Percentiles rank a stretch among this genome's conserved stretches.
These are phyloP conservation scores for Cenchrus americanus DNA, from an alignment of 176 grass and related monocot species.

Conservation along the genomic window DNA sequence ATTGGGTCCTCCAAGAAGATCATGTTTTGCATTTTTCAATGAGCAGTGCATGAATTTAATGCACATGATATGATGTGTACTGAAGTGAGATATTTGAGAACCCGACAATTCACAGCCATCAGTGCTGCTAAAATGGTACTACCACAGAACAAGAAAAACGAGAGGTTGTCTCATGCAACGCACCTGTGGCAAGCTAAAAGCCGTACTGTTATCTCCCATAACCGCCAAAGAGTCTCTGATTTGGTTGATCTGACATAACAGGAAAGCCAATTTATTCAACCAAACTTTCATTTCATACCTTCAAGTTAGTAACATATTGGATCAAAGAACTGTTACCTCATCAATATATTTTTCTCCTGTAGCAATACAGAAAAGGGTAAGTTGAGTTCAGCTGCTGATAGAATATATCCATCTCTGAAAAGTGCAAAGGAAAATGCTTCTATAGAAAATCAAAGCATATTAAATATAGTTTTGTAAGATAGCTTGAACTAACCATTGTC, in stretches of 20 bases:
- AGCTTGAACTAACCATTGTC: slow-evolving; percentile 61
- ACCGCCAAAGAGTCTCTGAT: slow-evolving; percentile 88
- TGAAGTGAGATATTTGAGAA: neutral
- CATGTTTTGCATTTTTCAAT: neutral
- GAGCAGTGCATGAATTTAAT: slow-evolving; percentile 28
- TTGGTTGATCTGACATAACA: slow-evolving; percentile 80
- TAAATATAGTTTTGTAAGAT: neutral
- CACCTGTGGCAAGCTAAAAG: slow-evolving; percentile 96
- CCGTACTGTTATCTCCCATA: slow-evolving; percentile 93
- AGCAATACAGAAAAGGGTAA: slow-evolving; percentile 46
- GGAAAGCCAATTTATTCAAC: slow-evolving; percentile 32
- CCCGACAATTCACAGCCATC: neutral
- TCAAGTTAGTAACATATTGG: slow-evolving; percentile 33
- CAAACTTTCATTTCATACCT: slow-evolving; percentile 35
- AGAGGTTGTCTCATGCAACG: neutral
- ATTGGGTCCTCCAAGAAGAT: neutral
- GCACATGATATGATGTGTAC: neutral
- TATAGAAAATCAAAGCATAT: neutral
- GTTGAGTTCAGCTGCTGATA: slow-evolving; percentile 37
- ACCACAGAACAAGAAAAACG: slow-evolving; percentile 8
- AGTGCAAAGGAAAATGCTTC: slow-evolving; percentile 14
- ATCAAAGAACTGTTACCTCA: slow-evolving; percentile 65
- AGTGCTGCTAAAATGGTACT: neutral
- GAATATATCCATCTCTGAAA: slow-evolving; percentile 28
- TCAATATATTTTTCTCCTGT: slow-evolving; percentile 86